Base-by-base conservation (phyloP, 495 filamentous ascomycete species). In the Xylaria scruposa region DNA sequence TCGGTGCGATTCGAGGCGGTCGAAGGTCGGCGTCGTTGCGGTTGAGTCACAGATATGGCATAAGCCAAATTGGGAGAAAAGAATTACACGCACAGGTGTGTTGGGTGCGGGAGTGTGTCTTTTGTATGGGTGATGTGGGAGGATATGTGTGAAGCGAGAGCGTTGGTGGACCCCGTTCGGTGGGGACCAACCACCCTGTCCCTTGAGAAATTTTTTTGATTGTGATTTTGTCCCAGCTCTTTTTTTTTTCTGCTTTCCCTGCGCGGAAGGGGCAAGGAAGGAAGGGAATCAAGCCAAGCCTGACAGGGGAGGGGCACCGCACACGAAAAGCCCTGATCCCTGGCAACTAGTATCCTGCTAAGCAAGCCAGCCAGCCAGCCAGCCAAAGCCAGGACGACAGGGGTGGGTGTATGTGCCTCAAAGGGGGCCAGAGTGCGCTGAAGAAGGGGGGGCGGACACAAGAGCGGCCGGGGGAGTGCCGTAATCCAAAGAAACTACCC, bases 61-160 rank as follows among this genome's bases (percentile, higher is more conserved):
- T 70, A 75, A 73, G 77, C 77, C 78, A 80, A 79, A 77, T 66
- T 78, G 70, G 70, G 72, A 75, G 76, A 53, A 73, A 76, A 70
- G 58, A 69, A 40, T 70, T 63, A 69, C 56, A 36, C 40, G 56
- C 54, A 47, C 47, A 71, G 73, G 61, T 66, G 60, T 54, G 78
- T 80, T 75, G 76, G 76, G 76, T 68, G 75, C 67, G 74, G 70
- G 74, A 68, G 60, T 26, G 74, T 69, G 62, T 70, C 70, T 69
- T 67, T 75, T 77, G 77, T 78, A 76, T 78, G 75, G 75, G 26
- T 17, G 12, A 15, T 59, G 54, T 59, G 54, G 54, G 29, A 59
- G 29, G 13, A n/a, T 36, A 4, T 31, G 29, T 36, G 31, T 26
- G 58, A 60, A 60, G 58, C 58, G 58, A 60, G 58, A 59, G 58